These are phyloP conservation scores for Penstemon davidsonii DNA, from an alignment of 257 asterid species.

Conservation along the genomic window DNA sequence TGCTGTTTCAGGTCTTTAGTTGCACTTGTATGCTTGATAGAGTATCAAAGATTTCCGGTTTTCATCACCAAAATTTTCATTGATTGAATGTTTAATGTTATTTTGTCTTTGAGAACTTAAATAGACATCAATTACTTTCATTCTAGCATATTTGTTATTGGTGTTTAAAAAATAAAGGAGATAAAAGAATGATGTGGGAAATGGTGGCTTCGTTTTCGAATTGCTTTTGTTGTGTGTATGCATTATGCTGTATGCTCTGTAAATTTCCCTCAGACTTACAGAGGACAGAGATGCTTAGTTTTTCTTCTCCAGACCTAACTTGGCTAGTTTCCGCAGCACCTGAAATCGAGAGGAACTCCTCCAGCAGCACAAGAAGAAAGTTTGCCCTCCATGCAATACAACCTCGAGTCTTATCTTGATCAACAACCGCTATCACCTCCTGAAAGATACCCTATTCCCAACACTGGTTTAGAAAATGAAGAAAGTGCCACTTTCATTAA, in stretches of 20 bases:
- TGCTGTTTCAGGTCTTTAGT: constrained; percentile 10
- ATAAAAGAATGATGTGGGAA: constrained; percentile 10
- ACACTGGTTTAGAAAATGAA: constrained; percentile 39
- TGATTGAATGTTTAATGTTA: constrained; percentile 1
- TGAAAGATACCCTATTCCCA: constrained; percentile 62
- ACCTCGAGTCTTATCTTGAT: constrained; percentile 62
- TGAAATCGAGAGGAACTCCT: constrained; percentile 60
- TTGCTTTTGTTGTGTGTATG: background rate
- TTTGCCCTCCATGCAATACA: constrained; percentile 35
- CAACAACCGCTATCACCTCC: constrained; percentile 56
- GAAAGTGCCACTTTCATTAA: constrained; percentile 37
- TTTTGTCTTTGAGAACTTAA: background rate
- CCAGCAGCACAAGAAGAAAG: constrained; percentile 40
- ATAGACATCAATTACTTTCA: background rate
- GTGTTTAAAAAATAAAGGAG: background rate
- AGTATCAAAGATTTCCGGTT: constrained; percentile 24
- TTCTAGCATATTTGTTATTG: background rate
- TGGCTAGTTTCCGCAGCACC: constrained; percentile 43
- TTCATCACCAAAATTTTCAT: background rate
- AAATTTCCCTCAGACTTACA: background rate
- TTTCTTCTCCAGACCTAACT: constrained; percentile 21
- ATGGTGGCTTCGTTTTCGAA: background rate
- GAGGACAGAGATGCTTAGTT: background rate
- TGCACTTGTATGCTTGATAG: background rate
- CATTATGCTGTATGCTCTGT: constrained; percentile 2